Evolutionary conservation across 169 alveolate species (phyloP).

Genomic region (Eimeria necatrix): DNA sequence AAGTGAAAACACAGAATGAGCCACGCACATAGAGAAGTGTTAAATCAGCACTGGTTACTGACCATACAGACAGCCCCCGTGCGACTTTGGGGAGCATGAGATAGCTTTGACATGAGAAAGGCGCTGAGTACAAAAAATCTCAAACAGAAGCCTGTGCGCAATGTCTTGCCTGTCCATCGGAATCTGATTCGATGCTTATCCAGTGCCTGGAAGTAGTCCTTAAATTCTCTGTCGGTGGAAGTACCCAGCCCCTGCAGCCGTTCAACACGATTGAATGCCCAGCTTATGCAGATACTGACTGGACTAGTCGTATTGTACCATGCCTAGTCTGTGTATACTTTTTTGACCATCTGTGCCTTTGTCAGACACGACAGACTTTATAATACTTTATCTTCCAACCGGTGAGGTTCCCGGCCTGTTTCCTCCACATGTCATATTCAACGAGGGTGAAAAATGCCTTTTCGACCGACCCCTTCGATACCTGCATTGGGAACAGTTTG

Average conservation of each 20-base stretch:
- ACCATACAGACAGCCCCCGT: too few relatives aligned
- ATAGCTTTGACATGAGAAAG: too few relatives aligned
- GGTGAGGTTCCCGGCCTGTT: conserved; percentile 89
- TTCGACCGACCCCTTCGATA: conserved; percentile 94
- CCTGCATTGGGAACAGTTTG: conserved; percentile 83
- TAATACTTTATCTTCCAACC: conserved; percentile 99
- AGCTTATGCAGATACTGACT: not conserved
- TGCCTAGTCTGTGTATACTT: too few relatives aligned
- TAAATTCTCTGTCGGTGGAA: conserved; percentile 98
- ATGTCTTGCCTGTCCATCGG: conserved; percentile 80
- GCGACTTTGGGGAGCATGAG: too few relatives aligned
- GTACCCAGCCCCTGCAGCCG: conserved; percentile 98
- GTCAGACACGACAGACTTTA: conserved; percentile 89
- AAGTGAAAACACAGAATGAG: not conserved
- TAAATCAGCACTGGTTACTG: too few relatives aligned
- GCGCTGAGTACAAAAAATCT: too few relatives aligned
- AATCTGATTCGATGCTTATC: conserved; percentile 96
- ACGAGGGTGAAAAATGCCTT: conserved; percentile 97
- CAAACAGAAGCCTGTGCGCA: too few relatives aligned
- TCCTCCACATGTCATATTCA: conserved; percentile 98
- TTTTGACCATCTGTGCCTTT: too few relatives aligned
- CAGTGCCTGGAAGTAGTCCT: conserved; percentile 98
- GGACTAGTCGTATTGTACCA: too few relatives aligned
- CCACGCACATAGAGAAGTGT: not conserved
- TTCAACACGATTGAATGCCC: not conserved